Conservation (phyloP, 129 eudicot species). For the Arctium lappa region DNA sequence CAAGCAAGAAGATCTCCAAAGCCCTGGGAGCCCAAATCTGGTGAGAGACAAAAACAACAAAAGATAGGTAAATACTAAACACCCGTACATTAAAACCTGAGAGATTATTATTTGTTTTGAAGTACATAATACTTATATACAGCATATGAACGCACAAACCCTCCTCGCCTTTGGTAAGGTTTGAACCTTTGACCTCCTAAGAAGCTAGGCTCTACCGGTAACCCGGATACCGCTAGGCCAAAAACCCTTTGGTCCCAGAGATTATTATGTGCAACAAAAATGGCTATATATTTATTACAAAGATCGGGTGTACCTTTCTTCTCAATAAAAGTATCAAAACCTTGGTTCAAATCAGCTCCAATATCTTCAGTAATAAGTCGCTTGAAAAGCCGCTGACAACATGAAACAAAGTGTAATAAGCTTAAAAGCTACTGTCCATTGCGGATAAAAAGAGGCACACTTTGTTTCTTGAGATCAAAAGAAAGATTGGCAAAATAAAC, state of each 20-base stretch:
- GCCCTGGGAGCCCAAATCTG: slow-evolving; percentile 93
- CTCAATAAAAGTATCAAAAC: slow-evolving; percentile 86
- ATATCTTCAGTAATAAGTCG: slow-evolving; percentile 88
- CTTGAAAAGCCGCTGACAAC: slow-evolving; percentile 84
- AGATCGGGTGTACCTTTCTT: slow-evolving; percentile 62
- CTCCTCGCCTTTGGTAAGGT: too few relatives aligned
- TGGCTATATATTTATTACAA: background rate
- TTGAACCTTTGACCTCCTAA: too few relatives aligned
- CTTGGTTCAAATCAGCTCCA: slow-evolving; percentile 92
- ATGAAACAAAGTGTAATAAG: slow-evolving; percentile 13
- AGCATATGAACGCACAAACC: background rate
- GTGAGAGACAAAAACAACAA: slow-evolving; percentile 5
- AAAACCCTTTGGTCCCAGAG: background rate
- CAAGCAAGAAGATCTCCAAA: slow-evolving; percentile 89
- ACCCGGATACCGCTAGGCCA: too few relatives aligned
- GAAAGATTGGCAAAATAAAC: background rate
- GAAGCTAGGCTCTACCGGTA: too few relatives aligned
- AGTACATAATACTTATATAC: too few relatives aligned
- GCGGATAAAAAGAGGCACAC: background rate
- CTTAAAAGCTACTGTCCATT: background rate
- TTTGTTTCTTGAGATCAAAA: background rate
- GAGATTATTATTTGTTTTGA: background rate
- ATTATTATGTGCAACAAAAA: background rate
- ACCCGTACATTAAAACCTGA: background rate
- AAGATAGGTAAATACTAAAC: background rate